These are phyloP conservation scores for Colletotrichum musicola DNA, from an alignment of 2,329 filamentous ascomycete genomes.

Conservation along the genomic window DNA sequence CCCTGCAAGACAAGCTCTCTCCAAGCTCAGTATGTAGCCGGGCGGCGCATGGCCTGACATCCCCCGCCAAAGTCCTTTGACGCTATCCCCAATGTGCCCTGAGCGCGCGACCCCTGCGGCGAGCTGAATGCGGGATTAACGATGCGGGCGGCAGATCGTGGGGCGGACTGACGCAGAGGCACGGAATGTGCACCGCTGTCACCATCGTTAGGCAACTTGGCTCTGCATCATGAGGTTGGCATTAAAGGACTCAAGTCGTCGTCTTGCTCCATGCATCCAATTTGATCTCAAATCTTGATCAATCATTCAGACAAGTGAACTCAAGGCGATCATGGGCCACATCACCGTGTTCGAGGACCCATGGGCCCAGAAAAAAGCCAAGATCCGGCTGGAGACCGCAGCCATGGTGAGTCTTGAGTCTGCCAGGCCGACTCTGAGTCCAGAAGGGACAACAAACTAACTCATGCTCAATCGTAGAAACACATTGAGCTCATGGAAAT, in stretches of 20 bases:
- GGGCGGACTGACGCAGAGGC: background rate
- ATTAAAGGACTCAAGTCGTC: no score
- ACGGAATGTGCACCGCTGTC: conserved; percentile 21
- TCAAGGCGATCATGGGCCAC: no score
- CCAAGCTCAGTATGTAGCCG: background rate
- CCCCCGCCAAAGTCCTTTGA: background rate
- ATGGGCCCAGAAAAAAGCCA: conserved; percentile 4
- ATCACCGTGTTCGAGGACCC: conserved; percentile 10
- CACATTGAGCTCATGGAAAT: conserved; percentile 35
- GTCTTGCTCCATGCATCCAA: no score
- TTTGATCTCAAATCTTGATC: no score
- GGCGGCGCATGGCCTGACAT: background rate
- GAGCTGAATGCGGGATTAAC: conserved; percentile 22
- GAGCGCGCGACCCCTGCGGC: background rate
- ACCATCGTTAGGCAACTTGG: conserved; percentile 9
- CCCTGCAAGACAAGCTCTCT: background rate
- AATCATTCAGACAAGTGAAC: no score
- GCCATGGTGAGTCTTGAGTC: conserved; percentile 1
- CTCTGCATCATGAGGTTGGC: background rate
- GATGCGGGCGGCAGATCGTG: background rate
- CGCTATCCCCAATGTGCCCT: conserved; percentile 20
- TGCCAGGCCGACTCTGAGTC: no score
- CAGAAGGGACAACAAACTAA: background rate
- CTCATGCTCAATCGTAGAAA: conserved; percentile 10
- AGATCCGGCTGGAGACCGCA: conserved; percentile 5